phyloP scores from a whole-genome alignment of 1,139 yeast species.

The Pichia sorboxylosa region DNA sequence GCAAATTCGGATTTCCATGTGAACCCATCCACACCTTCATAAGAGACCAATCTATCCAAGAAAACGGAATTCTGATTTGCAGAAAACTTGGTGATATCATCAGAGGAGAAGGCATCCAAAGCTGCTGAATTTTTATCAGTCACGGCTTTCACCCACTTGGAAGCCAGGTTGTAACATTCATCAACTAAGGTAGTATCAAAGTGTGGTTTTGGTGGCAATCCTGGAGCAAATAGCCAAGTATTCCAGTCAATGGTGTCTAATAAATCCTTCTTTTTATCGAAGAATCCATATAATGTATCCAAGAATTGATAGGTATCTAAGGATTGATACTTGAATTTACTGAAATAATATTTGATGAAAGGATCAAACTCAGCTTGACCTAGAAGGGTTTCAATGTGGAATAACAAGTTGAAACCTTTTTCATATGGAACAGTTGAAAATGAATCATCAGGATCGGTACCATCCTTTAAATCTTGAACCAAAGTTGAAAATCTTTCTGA shows the following conservation, averaged over 20 bases:
- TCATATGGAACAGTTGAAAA: conserved; percentile 85
- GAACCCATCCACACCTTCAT: conserved; percentile 25
- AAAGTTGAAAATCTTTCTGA: conserved; percentile 47
- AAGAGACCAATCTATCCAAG: conserved; percentile 52
- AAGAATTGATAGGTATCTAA: conserved; percentile 74
- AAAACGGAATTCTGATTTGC: conserved; percentile 74
- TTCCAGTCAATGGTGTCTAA: conserved; percentile 75
- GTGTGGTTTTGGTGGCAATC: conserved; percentile 77
- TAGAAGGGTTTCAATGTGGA: conserved; percentile 53
- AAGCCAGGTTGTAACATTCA: conserved; percentile 54
- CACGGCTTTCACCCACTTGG: conserved; percentile 43
- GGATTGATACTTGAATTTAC: conserved; percentile 54
- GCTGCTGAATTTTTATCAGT: conserved; percentile 15
- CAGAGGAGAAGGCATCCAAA: conserved; percentile 20
- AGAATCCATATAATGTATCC: conserved; percentile 61
- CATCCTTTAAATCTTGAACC: conserved; percentile 54
- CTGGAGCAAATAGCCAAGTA: conserved; percentile 68
- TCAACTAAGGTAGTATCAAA: conserved; percentile 74
- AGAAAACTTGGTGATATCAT: conserved; percentile 46
- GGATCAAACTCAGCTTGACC: conserved; percentile 76
- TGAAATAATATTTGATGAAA: conserved; percentile 69
- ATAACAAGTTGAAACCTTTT: conserved; percentile 75
- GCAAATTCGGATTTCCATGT: conserved; percentile 24
- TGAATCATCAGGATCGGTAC: conserved; percentile 77
- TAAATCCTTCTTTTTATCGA: conserved; percentile 33